Evolutionary conservation across 257 asterid genomes (phyloP).

Genomic region (Solanum chiquidenum): DNA sequence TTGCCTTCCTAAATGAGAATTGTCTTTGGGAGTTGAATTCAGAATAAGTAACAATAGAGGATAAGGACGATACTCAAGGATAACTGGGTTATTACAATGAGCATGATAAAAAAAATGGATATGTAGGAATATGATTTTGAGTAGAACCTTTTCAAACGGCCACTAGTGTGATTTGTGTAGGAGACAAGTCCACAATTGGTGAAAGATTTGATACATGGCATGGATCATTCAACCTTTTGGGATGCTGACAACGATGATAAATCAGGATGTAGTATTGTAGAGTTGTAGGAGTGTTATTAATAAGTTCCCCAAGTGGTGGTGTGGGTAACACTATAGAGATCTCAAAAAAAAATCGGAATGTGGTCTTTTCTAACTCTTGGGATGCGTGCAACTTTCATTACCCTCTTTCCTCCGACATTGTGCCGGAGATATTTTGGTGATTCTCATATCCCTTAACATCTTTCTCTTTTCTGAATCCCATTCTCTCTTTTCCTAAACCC

Average conservation of each 20-base stretch:
- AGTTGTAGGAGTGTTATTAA: neutral
- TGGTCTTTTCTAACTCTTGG: neutral
- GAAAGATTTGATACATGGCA: neutral
- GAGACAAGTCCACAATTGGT: neutral
- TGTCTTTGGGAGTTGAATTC: neutral
- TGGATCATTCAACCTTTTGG: neutral
- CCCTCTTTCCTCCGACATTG: neutral
- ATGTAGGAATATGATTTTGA: neutral
- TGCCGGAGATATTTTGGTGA: neutral
- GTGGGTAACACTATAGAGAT: neutral
- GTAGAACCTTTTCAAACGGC: neutral
- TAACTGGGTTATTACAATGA: neutral
- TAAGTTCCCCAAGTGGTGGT: neutral
- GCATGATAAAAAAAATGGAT: neutral
- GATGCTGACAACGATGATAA: neutral
- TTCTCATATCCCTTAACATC: neutral
- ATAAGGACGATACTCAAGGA: neutral
- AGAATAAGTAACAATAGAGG: neutral
- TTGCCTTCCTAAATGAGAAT: neutral
- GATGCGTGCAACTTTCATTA: neutral
- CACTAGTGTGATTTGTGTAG: neutral
- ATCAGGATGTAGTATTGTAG: neutral
- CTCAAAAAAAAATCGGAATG: neutral
- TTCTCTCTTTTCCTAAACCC: neutral
- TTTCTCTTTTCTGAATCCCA: neutral